These are phyloP conservation scores for Ustilago tritici DNA, from an alignment of 1,284 basidiomycete species.

Conservation along the genomic window DNA sequence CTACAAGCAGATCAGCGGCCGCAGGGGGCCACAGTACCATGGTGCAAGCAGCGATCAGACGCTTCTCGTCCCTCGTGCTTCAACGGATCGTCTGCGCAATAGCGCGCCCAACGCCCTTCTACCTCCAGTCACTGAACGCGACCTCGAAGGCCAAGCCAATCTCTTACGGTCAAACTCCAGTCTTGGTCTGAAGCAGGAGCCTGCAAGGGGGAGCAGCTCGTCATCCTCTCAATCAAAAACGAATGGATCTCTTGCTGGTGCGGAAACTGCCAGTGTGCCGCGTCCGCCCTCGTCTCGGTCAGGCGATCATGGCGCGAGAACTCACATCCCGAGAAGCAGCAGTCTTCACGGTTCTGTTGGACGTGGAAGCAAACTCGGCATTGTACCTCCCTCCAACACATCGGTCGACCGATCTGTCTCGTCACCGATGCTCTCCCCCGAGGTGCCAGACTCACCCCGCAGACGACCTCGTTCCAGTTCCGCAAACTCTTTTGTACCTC, in stretches of 20 bases:
- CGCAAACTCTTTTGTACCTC: slow-evolving; percentile 19
- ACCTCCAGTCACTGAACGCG: slow-evolving; percentile 29
- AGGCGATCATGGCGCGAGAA: not conserved
- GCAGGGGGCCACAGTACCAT: slow-evolving; percentile 34
- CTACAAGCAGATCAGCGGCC: slow-evolving; percentile 48
- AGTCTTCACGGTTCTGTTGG: slow-evolving; percentile 28
- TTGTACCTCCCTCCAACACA: not conserved
- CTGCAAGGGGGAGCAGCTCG: slow-evolving; percentile 6
- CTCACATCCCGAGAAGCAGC: slow-evolving; percentile 36
- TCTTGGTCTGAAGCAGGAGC: not conserved
- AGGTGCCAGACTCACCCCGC: slow-evolving; percentile 13
- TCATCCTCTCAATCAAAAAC: not conserved
- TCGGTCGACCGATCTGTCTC: slow-evolving; percentile 4
- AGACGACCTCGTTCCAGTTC: slow-evolving; percentile 36
- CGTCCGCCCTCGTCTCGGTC: not conserved
- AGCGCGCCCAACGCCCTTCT: slow-evolving; percentile 8
- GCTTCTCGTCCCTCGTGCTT: not conserved
- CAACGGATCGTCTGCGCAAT: not conserved
- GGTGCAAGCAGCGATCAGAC: not conserved
- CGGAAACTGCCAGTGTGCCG: not conserved
- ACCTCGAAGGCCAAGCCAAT: slow-evolving; percentile 15
- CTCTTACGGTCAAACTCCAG: slow-evolving; percentile 2
- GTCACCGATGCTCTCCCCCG: not conserved
- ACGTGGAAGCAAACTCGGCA: slow-evolving; percentile 5
- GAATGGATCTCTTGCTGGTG: not conserved